Evolutionary conservation across 768 basidiomycete genomes (phyloP), one percentile per base, ranked within the genome.

Genomic region (Hydnum rufescens): DNA sequence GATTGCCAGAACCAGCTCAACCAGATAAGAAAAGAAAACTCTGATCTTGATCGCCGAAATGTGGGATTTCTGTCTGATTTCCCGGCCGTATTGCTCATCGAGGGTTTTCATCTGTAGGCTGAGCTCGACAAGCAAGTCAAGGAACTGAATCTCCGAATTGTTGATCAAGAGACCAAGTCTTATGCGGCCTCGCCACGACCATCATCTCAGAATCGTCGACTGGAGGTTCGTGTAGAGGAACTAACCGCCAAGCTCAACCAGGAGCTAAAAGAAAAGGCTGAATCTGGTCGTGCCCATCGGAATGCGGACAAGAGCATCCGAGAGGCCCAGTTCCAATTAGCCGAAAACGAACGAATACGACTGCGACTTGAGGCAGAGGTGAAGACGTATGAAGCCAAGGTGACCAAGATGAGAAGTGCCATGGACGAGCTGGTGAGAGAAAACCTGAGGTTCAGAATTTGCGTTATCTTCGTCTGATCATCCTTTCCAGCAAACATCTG

Each of bases 71-170:
- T 19, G 18, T n/a, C 28, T 18, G 18, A 16, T 13, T 34, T 26
- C 49, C 44, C 13, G 19, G 34, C 34, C 26, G 44, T 25, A 47
- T 13, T 28, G 44, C 8, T 25, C 25, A 8, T 8, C 26, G 8
- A 47, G 57, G 28, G 58, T 42, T 54, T 32, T 42, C 58, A 32
- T 29, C 52, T 36, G 32, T 54, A 90, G 87, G 83, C 82, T 6
- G 76, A 71, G 56, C 69, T 90, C 18, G 85, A 89, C 67, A 88
- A 85, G 61, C 81, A 85, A 60, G 71, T 82, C 61, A 87, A 86
- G 60, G 87, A 88, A 50, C 66, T 88, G 30, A 85, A 86, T 55
- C 74, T 85, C 39, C 80, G 78, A 36, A 77, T 89, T 52, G 77
- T 84, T 5, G 86, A 88, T 60, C 70, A 88, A 18, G 85, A 86